A percentile compares a stretch with the other conserved stretches of the same genome.
Evolutionary conservation across 371 early-diverging fungal species (phyloP).

Genomic region (Apophysomyces sp.): DNA sequence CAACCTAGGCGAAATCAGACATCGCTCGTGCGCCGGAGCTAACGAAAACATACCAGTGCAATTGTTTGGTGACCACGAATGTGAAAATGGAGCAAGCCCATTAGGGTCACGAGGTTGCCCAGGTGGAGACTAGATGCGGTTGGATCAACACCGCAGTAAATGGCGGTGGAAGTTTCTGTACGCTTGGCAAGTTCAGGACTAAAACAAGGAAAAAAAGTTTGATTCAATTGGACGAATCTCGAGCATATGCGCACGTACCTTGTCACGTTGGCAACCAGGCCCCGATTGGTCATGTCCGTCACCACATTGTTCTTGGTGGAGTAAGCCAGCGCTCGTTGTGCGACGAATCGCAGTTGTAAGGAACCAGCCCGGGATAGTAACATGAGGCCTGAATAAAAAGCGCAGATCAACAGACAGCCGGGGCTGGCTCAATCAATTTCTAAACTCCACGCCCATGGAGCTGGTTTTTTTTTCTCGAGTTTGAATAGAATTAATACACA

Average conservation of each 20-base stretch:
- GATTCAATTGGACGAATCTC: background rate
- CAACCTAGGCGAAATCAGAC: constrained; percentile 61
- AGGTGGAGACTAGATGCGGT: constrained; percentile 90
- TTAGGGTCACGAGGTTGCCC: constrained; percentile 87
- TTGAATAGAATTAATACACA: too few relatives aligned
- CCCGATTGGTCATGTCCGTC: constrained; percentile 34
- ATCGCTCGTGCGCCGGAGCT: too few relatives aligned
- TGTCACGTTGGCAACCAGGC: constrained; percentile 36
- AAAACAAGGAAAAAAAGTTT: background rate
- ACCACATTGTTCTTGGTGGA: constrained; percentile 26
- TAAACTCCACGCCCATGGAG: too few relatives aligned
- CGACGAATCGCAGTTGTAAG: background rate
- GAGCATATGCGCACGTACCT: constrained; percentile 17
- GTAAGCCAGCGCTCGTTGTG: background rate
- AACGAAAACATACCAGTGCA: constrained; percentile 61
- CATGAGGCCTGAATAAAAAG: background rate
- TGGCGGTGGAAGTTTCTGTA: constrained; percentile 50
- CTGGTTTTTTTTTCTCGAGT: too few relatives aligned
- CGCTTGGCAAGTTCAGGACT: constrained; percentile 53
- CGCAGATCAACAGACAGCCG: background rate
- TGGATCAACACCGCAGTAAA: constrained; percentile 96
- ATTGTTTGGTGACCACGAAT: constrained; percentile 82
- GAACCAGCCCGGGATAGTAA: background rate
- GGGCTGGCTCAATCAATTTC: background rate
- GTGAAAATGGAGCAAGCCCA: constrained; percentile 84